Evolutionary conservation across 2,329 filamentous ascomycete genomes (phyloP), one percentile per base, ranked within the genome.

Genomic region (Colletotrichum gloeosporioides): DNA sequence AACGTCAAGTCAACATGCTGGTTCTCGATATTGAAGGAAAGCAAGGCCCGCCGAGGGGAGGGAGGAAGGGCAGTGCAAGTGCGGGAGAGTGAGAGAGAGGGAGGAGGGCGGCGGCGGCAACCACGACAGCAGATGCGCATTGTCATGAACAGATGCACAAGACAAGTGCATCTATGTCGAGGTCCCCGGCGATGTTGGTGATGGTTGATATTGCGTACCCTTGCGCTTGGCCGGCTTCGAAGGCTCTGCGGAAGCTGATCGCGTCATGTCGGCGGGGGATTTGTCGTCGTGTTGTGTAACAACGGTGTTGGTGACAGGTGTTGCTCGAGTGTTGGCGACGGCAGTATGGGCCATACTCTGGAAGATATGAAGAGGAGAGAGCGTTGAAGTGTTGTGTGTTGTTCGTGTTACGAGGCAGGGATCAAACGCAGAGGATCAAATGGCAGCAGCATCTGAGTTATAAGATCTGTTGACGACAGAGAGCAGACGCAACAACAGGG

Each of bases 221-320:
- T 89, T 89, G 76, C 86, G 82, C 83, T 89, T 89, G 78, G 84
- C 83, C 31, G 83, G 77, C 82, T 87, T 88, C 77, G 82, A 77
- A 18, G 86, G 84, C 79, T 88, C 87, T 77, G 83, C 84, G 71
- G 87, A 87, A 69, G 85, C 83, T 80, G 87, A 86, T 77, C 84
- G 85, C 76, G 84, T 81, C 85, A 87, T 87, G 75, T 78, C 76
- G 36, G 59, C 65, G 34, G 76, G 53, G 72, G 53, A 55, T 64
- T 75, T 76, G 62, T 68, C 63, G 67, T 71, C 65, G 39, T 75
- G 72, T 57, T 76, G 75, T 68, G 71, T 27, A 75, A 76, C 72
- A 73, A 68, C 73, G 57, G 31, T 57, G 44, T 57, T 64, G 53
- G 68, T 72, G 65, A 70, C 71, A 36, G 72, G 63, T 72, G 66